Percentiles rank a stretch among this genome's conserved stretches.
Evolutionary conservation across 2,329 filamentous ascomycete genomes (phyloP).

Genomic region (Zymoseptoria passerinii): DNA sequence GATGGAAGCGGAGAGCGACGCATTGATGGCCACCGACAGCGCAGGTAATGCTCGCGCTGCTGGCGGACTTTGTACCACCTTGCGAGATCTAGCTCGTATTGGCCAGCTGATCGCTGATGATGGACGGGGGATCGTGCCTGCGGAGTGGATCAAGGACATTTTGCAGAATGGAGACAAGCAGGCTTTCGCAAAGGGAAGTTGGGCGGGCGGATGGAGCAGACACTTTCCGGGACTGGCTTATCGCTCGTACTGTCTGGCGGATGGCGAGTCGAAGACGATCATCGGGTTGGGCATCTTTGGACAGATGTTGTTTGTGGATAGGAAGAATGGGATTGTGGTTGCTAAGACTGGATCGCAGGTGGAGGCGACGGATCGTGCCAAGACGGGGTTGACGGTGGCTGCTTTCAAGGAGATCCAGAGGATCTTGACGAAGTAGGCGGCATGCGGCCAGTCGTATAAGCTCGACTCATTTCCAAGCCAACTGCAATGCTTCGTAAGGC

Average conservation of each 20-base stretch:
- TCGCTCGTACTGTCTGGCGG: conserved; percentile 11
- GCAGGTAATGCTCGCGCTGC: conserved; percentile 15
- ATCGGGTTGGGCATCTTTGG: conserved; percentile 17
- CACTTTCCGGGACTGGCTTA: conserved; percentile 12
- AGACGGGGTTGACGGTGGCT: conserved; percentile 6
- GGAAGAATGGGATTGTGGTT: conserved; percentile 18
- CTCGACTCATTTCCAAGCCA: too few species aligned
- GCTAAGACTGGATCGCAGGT: conserved; percentile 16
- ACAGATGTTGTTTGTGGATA: conserved; percentile 17
- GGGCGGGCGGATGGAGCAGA: background rate
- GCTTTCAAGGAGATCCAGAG: conserved; percentile 12
- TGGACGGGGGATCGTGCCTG: conserved; percentile 11
- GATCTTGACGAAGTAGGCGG: background rate
- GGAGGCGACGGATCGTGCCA: conserved; percentile 3
- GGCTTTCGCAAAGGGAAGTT: conserved; percentile 9
- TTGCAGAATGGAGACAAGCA: conserved; percentile 10
- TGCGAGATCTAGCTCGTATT: conserved; percentile 18
- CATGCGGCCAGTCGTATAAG: too few species aligned
- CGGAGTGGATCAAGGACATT: conserved; percentile 17
- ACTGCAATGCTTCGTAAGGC: background rate
- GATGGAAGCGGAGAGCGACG: conserved; percentile 20
- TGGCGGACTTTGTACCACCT: conserved; percentile 16
- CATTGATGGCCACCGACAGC: conserved; percentile 14
- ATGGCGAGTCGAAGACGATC: conserved; percentile 6
- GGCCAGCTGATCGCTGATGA: conserved; percentile 13